These are phyloP conservation scores for Spatholobus suberectus DNA, from an alignment of 306 rosid species.

Conservation along the genomic window DNA sequence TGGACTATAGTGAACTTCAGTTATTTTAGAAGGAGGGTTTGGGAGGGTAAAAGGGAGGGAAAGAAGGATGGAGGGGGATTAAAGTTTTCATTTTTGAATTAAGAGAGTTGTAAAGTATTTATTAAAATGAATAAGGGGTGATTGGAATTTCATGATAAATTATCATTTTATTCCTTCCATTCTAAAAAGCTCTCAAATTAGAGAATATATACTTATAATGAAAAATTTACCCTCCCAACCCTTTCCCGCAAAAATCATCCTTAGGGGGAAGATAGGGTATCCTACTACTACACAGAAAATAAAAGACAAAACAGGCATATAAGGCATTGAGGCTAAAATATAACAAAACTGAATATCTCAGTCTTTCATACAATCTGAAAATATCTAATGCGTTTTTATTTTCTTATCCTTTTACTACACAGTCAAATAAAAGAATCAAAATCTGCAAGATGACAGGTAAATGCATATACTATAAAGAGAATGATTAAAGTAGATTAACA, in stretches of 20 bases:
- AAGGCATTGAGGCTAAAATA: not conserved
- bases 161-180: not conserved
- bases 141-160: not conserved
- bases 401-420: not conserved
- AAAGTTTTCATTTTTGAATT: too few relatives aligned
- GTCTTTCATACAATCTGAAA: conserved; percentile 21
- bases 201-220: not conserved
- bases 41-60: too few relatives aligned
- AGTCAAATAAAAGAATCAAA: too few relatives aligned
- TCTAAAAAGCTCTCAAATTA: too few relatives aligned
- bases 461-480: too few relatives aligned
- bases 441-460: too few relatives aligned
- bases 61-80: too few relatives aligned
- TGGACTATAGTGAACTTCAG: not conserved
- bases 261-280: not conserved
- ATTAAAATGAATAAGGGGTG: not conserved
- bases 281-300: too few relatives aligned
- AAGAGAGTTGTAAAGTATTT: too few relatives aligned
- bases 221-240: not conserved
- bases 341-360: not conserved
- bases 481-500: too few relatives aligned
- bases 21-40: not conserved
- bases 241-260: not conserved
- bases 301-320: not conserved
- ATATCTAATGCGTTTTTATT: not conserved